Evolutionary conservation across 1,139 yeast genomes (phyloP).

Genomic region (Spencermartinsiella ligniputridi): DNA sequence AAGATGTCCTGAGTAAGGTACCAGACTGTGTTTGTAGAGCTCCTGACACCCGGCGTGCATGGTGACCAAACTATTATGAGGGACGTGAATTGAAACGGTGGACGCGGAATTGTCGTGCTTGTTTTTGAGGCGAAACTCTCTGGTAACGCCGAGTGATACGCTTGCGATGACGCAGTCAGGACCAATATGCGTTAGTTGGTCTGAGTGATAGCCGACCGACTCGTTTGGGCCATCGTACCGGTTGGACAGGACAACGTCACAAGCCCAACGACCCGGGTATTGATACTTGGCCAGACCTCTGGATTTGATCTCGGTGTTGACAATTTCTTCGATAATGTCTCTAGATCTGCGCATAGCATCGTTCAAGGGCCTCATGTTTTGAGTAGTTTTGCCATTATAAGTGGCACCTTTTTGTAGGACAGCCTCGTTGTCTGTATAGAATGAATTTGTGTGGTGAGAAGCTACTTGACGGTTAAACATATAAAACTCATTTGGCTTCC

Average conservation of each 20-base stretch:
- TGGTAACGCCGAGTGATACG: slow-evolving; percentile 58
- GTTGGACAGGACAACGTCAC: slow-evolving; percentile 54
- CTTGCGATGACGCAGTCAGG: slow-evolving; percentile 66
- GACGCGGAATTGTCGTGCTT: slow-evolving; percentile 30
- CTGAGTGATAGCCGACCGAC: slow-evolving; percentile 69
- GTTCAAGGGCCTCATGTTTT: slow-evolving; percentile 33
- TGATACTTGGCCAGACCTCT: slow-evolving; percentile 33
- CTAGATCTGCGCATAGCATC: slow-evolving; percentile 41
- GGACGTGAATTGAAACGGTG: slow-evolving; percentile 50
- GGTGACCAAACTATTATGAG: slow-evolving; percentile 59
- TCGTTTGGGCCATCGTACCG: slow-evolving; percentile 46
- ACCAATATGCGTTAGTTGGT: slow-evolving; percentile 63
- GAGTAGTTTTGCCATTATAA: slow-evolving; percentile 40
- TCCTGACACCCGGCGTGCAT: slow-evolving; percentile 82
- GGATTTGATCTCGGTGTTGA: slow-evolving; percentile 38
- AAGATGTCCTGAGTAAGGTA: slow-evolving; percentile 34
- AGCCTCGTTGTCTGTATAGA: slow-evolving; percentile 36
- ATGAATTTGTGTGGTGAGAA: slow-evolving; percentile 48
- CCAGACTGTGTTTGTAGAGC: slow-evolving; percentile 56
- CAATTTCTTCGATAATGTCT: slow-evolving; percentile 39
- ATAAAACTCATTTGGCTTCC: slow-evolving; percentile 44
- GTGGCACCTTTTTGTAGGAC: slow-evolving; percentile 26
- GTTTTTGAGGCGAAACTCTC: slow-evolving; percentile 54
- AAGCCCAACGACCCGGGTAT: slow-evolving; percentile 43
- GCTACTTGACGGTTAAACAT: slow-evolving; percentile 56